These are phyloP conservation scores for Candida adriatica DNA, from an alignment of 805 yeast species.

Conservation along the genomic window DNA sequence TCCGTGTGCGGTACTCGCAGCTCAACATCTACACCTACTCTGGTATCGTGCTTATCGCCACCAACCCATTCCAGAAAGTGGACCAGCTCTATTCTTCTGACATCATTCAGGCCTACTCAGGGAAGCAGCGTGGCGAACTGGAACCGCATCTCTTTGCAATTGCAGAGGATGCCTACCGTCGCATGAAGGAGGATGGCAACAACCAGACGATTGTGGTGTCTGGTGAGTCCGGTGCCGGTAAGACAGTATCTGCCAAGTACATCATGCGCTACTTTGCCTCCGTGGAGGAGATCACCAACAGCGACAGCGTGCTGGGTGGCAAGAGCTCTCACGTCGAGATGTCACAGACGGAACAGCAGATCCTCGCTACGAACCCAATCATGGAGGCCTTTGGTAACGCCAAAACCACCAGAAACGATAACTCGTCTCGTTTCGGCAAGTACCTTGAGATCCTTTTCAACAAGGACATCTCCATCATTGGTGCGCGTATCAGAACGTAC, in stretches of 20 bases:
- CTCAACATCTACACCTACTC: slow-evolving; percentile 91
- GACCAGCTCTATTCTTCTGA: slow-evolving; percentile 89
- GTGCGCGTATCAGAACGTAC: slow-evolving; percentile 92
- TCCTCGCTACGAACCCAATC: slow-evolving; percentile 92
- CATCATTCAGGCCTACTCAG: slow-evolving; percentile 91
- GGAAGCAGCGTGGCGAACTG: slow-evolving; percentile 86
- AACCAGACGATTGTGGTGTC: slow-evolving; percentile 95
- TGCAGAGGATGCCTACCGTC: slow-evolving; percentile 94
- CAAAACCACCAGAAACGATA: slow-evolving; percentile 93
- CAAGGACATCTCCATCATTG: slow-evolving; percentile 68
- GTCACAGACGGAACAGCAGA: slow-evolving; percentile 89
- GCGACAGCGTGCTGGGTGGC: slow-evolving; percentile 29
- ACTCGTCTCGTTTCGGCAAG: slow-evolving; percentile 96
- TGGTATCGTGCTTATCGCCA: slow-evolving; percentile 93
- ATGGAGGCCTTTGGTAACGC: slow-evolving; percentile 99
- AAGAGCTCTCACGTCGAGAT: slow-evolving; percentile 51
- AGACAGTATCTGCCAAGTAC: slow-evolving; percentile 93
- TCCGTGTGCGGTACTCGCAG: slow-evolving; percentile 81
- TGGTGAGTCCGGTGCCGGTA: slow-evolving; percentile 99
- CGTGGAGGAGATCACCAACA: slow-evolving; percentile 51
- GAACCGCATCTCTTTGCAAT: slow-evolving; percentile 97
- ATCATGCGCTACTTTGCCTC: slow-evolving; percentile 97
- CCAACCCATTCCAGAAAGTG: slow-evolving; percentile 90
- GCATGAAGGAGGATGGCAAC: slow-evolving; percentile 78
- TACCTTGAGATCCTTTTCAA: slow-evolving; percentile 88